Conservation (phyloP, 352 stramenopile species). For the Globisporangium okanoganense region DNA sequence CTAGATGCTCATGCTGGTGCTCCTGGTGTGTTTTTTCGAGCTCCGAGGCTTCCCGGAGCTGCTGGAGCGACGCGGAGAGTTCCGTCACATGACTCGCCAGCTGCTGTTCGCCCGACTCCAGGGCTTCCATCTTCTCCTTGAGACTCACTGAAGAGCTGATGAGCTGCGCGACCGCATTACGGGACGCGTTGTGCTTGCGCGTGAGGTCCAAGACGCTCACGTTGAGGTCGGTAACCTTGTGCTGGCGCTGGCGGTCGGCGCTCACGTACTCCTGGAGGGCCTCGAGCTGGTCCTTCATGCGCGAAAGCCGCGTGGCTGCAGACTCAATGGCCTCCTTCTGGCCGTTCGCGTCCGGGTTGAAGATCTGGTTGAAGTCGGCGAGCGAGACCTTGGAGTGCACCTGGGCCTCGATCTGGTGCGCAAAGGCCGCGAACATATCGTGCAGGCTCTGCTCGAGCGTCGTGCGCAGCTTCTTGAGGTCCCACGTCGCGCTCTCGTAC, state of each 20-base stretch:
- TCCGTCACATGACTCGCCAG: constrained; percentile 18
- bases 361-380: constrained; percentile 65
- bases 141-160: constrained; percentile 25
- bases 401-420: constrained; percentile 45
- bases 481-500: constrained; percentile 46
- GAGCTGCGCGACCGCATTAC: constrained; percentile 41
- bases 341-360: constrained; percentile 45
- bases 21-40: constrained; percentile 19
- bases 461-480: constrained; percentile 49
- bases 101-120: constrained; percentile 19
- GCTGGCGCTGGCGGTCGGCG: constrained; percentile 40
- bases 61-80: constrained; percentile 18
- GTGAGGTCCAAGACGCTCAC: constrained; percentile 44
- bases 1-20: constrained; percentile 15
- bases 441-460: constrained; percentile 52
- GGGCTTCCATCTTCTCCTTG: constrained; percentile 20
- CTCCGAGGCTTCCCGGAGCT: constrained; percentile 19
- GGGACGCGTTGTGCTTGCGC: constrained; percentile 40
- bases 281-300: constrained; percentile 54
- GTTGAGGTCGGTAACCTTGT: constrained; percentile 43
- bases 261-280: constrained; percentile 40
- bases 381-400: constrained; percentile 49
- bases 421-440: constrained; percentile 60
- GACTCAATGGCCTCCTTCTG: constrained; percentile 46
- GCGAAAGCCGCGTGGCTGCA: constrained; percentile 37